phyloP scores from a whole-genome alignment of 2,329 filamentous ascomycete genomes.

The Parastagonospora avenae region DNA sequence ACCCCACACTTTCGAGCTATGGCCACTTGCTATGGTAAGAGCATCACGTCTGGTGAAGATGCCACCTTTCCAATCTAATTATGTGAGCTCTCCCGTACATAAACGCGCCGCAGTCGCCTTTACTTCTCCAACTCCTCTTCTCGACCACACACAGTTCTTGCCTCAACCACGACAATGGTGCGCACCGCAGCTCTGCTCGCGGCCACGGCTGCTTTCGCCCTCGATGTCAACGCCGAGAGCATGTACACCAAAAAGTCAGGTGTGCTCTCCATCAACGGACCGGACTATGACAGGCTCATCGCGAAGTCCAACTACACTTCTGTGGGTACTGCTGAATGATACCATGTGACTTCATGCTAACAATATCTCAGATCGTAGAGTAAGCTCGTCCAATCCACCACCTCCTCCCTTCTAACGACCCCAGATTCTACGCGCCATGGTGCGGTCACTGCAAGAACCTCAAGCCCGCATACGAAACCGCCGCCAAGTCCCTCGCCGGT shows the following conservation, averaged over 20 bases:
- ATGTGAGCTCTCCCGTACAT: constrained; percentile 12
- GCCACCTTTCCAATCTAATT: constrained; percentile 5
- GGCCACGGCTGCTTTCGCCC: constrained; percentile 66
- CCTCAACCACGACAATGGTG: constrained; percentile 36
- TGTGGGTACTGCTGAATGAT: constrained; percentile 58
- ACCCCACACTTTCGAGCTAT: constrained; percentile 6
- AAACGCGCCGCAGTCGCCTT: constrained; percentile 10
- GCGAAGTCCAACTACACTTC: constrained; percentile 89
- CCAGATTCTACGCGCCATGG: constrained; percentile 96
- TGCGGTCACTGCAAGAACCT: constrained; percentile 97
- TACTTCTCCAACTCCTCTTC: constrained; percentile 7
- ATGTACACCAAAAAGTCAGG: constrained; percentile 87
- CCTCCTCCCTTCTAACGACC: constrained; percentile 7
- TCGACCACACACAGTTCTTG: constrained; percentile 1
- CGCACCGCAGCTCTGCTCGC: constrained; percentile 51
- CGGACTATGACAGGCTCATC: constrained; percentile 81
- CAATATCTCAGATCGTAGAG: constrained; percentile 45
- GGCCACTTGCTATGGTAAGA: neutral
- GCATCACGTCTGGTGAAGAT: constrained; percentile 3
- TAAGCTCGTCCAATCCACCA: constrained; percentile 24
- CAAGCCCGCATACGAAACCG: constrained; percentile 94
- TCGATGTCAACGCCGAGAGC: constrained; percentile 69
- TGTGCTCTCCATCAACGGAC: constrained; percentile 80
- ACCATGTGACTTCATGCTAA: constrained; percentile 3
- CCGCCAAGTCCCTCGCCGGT: constrained; percentile 84